These are phyloP conservation scores for Tuber microsphaerosporum DNA, from an alignment of 495 filamentous ascomycete genomes.

Conservation along the genomic window DNA sequence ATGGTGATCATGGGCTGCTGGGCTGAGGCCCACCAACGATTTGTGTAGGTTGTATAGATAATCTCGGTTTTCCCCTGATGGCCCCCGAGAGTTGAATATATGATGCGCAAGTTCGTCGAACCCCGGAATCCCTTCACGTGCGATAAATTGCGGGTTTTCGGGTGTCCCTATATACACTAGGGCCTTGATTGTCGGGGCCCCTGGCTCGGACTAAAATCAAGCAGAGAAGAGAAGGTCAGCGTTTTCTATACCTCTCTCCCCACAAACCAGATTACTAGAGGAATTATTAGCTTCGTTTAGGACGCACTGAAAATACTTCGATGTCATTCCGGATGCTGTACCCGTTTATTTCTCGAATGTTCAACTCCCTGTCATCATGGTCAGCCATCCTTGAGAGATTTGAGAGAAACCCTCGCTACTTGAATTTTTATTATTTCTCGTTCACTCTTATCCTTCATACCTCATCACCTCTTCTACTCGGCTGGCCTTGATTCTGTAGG, in stretches of 20 bases:
- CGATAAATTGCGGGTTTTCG: slow-evolving; percentile 85
- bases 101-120: slow-evolving; percentile 63
- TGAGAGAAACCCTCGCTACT: background rate
- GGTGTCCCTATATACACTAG: slow-evolving; percentile 95
- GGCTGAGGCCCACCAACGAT: slow-evolving; percentile 65
- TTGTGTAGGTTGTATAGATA: slow-evolving; percentile 79
- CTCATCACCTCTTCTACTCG: slow-evolving; percentile 72
- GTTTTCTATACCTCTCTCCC: background rate
- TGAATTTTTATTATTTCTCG: background rate
- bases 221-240: slow-evolving; percentile 23
- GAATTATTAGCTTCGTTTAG: background rate
- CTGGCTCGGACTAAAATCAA: background rate
- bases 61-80: slow-evolving; percentile 84
- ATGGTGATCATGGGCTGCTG: slow-evolving; percentile 77
- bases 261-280: background rate
- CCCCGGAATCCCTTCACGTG: slow-evolving; percentile 64
- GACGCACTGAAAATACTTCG: slow-evolving; percentile 7
- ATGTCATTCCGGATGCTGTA: slow-evolving; percentile 50
- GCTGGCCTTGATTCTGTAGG: slow-evolving; percentile 71
- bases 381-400: background rate
- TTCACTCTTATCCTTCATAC: slow-evolving; percentile 11
- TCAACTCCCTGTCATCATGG: slow-evolving; percentile 57
- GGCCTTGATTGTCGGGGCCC: slow-evolving; percentile 44
- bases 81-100: slow-evolving; percentile 67
- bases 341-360: slow-evolving; percentile 94